Conservation (phyloP, 2,329 filamentous ascomycete genomes). For the Aspergillus texensis region DNA sequence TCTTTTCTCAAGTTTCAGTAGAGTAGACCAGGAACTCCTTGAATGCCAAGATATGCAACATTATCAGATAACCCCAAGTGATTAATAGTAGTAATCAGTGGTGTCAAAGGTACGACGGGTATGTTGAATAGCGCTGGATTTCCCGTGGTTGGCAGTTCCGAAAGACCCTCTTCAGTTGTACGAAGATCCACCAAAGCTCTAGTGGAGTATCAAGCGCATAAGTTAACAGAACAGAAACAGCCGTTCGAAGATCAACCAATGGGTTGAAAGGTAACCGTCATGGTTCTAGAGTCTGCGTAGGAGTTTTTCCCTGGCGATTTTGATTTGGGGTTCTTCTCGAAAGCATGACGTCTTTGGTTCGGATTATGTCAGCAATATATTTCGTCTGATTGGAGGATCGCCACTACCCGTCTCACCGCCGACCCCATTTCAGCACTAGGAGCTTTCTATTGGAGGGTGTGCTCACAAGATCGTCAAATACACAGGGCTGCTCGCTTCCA, state of each 20-base stretch:
- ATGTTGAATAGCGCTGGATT: neutral
- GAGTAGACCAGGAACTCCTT: neutral
- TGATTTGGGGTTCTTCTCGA: neutral
- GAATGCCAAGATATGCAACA: slow-evolving; percentile 5
- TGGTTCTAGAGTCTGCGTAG: neutral
- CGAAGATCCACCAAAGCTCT: neutral
- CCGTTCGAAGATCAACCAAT: neutral
- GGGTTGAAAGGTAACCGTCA: neutral
- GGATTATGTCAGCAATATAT: neutral
- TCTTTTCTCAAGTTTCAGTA: neutral
- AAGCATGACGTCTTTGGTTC: neutral
- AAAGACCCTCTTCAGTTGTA: neutral
- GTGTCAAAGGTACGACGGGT: no score
- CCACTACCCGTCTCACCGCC: no score
- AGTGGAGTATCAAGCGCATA: neutral
- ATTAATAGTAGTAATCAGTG: neutral
- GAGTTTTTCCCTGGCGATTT: neutral
- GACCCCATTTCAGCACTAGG: no score
- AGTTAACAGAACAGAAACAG: neutral
- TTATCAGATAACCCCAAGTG: neutral
- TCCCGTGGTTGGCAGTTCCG: neutral
- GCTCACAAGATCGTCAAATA: no score
- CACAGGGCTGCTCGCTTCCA: no score
- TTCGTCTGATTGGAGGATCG: neutral
- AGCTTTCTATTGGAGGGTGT: no score